These are phyloP conservation scores for Mycena albidolilacea DNA, from an alignment of 768 basidiomycete species.

Conservation along the genomic window DNA sequence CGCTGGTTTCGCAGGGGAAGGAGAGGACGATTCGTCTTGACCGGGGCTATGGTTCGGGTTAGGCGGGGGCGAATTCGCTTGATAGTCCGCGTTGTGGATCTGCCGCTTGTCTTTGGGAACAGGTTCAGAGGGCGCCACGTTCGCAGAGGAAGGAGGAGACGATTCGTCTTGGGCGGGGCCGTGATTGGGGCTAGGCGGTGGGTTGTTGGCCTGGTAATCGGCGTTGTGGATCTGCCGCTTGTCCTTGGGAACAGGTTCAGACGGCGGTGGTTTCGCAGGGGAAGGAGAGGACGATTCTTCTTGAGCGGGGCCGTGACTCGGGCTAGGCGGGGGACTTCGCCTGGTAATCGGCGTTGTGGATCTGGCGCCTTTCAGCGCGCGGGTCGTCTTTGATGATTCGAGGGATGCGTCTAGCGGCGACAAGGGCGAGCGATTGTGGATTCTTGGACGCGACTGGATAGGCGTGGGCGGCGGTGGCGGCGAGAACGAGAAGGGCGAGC, in stretches of 20 bases:
- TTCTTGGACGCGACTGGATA: constrained; percentile 23
- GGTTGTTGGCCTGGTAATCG: constrained; percentile 33
- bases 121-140: background rate
- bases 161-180: background rate
- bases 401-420: background rate
- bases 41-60: too few relatives aligned
- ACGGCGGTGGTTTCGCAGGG: too few relatives aligned
- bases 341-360: constrained; percentile 39
- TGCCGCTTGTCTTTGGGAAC: constrained; percentile 19
- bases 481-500: constrained; percentile 26
- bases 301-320: too few relatives aligned
- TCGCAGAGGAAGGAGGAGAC: constrained; percentile 15
- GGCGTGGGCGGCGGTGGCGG: constrained; percentile 25
- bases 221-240: constrained; percentile 39
- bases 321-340: constrained; percentile 20
- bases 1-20: too few relatives aligned
- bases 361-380: constrained; percentile 27
- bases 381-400: background rate
- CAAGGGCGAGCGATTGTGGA: constrained; percentile 12
- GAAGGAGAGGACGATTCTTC: too few relatives aligned
- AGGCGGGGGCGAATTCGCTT: constrained; percentile 8
- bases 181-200: constrained; percentile 24
- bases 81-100: constrained; percentile 39
- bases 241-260: too few relatives aligned
- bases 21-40: too few relatives aligned